Percentiles rank a stretch among this genome's conserved stretches.
These are phyloP conservation scores for Leishmania braziliensis DNA, from an alignment of 208 protist species.

Conservation along the genomic window DNA sequence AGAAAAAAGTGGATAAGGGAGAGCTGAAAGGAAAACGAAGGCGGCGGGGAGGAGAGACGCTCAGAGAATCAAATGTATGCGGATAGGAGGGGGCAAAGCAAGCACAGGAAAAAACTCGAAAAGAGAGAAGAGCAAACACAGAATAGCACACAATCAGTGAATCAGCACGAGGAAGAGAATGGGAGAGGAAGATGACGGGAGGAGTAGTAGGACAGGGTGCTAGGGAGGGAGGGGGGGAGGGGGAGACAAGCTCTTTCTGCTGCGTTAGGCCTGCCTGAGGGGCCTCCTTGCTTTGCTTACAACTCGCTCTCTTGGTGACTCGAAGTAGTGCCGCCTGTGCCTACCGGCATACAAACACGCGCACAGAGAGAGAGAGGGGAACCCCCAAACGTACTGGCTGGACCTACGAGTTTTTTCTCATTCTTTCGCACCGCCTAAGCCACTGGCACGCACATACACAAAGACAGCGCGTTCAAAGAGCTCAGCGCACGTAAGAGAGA, in stretches of 20 bases:
- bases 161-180: background rate
- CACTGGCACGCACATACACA: background rate
- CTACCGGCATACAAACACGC: background rate
- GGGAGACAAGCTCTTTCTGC: background rate
- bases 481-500: background rate
- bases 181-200: background rate
- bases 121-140: too few relatives aligned
- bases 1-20: background rate
- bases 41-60: background rate
- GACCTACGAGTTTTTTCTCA: background rate
- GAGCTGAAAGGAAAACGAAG: background rate
- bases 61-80: too few relatives aligned
- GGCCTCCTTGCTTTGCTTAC: background rate
- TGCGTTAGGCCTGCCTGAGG: background rate
- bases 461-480: background rate
- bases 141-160: background rate
- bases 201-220: background rate
- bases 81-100: too few relatives aligned
- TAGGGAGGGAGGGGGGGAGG: too few relatives aligned
- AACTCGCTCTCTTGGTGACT: background rate
- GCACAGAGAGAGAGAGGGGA: background rate
- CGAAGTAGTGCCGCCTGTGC: background rate
- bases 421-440: background rate
- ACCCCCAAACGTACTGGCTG: background rate
- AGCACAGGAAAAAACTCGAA: too few relatives aligned